Evolutionary conservation across 768 basidiomycete species (phyloP).

Genomic region (Hygrocybe punicea): DNA sequence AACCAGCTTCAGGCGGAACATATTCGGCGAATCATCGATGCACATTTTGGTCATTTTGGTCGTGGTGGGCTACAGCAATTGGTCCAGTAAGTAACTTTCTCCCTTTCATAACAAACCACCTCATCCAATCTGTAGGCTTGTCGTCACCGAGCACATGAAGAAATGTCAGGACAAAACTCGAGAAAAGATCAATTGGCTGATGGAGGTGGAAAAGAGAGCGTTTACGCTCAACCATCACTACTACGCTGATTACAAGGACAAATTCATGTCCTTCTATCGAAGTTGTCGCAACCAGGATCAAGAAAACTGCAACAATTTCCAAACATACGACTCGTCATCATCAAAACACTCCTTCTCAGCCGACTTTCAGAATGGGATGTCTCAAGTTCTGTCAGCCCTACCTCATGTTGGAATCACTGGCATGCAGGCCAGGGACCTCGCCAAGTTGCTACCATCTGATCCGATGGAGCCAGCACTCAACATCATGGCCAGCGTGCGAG

Average conservation of each 20-base stretch:
- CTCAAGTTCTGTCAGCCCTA: conserved; percentile 35
- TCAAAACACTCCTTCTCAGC: not conserved
- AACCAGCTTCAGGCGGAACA: conserved; percentile 38
- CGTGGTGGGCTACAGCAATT: conserved; percentile 51
- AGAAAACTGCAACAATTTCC: conserved; percentile 25
- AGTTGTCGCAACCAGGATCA: conserved; percentile 35
- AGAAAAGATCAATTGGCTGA: conserved; percentile 46
- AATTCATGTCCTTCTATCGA: conserved; percentile 51
- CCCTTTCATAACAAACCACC: not conserved
- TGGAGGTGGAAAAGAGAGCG: conserved; percentile 46
- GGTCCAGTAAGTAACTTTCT: conserved; percentile 33
- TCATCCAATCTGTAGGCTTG: conserved; percentile 34
- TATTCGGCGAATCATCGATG: conserved; percentile 41
- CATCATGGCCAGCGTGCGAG: conserved; percentile 71
- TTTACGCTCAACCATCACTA: conserved; percentile 54
- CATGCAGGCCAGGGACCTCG: conserved; percentile 41
- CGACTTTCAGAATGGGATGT: conserved; percentile 21
- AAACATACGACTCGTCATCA: not conserved
- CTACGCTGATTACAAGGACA: conserved; percentile 41
- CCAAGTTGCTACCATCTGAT: conserved; percentile 50
- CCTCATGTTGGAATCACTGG: conserved; percentile 39
- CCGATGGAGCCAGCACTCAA: conserved; percentile 51
- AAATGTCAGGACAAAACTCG: conserved; percentile 39
- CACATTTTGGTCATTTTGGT: conserved; percentile 52
- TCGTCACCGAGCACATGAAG: conserved; percentile 51